Conservation (phyloP, 2,329 filamentous ascomycete genomes). For the Aspergillus pseudoviridinutans region DNA sequence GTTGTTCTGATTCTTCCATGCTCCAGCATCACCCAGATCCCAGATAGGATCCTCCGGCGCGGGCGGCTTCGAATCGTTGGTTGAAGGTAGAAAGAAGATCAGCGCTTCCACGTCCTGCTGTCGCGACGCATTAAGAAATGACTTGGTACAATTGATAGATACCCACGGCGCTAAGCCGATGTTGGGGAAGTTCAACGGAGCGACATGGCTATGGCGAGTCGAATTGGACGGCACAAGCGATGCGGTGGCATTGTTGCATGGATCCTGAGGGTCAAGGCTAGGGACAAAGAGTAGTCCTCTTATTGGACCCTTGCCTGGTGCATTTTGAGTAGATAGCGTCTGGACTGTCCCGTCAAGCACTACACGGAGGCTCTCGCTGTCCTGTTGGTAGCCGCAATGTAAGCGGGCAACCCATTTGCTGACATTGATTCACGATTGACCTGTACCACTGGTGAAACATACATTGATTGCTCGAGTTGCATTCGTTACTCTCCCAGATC, state of each 20-base stretch:
- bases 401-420: not conserved
- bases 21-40: slow-evolving; percentile 64
- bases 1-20: slow-evolving; percentile 67
- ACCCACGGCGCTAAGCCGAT: slow-evolving; percentile 88
- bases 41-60: slow-evolving; percentile 61
- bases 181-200: slow-evolving; percentile 62
- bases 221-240: slow-evolving; percentile 70
- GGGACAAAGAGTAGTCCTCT: slow-evolving; percentile 84
- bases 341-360: slow-evolving; percentile 57
- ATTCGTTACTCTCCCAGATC: slow-evolving; percentile 29
- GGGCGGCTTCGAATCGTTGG: slow-evolving; percentile 58
- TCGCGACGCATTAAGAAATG: slow-evolving; percentile 63
- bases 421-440: not conserved
- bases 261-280: slow-evolving; percentile 54
- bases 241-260: slow-evolving; percentile 61
- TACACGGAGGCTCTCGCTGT: slow-evolving; percentile 32
- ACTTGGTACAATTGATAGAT: slow-evolving; percentile 64
- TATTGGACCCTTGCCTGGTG: slow-evolving; percentile 59
- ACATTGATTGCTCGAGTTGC: slow-evolving; percentile 34
- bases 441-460: slow-evolving; percentile 14
- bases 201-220: slow-evolving; percentile 67
- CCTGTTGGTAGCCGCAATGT: slow-evolving; percentile 13
- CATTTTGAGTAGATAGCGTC: slow-evolving; percentile 68
- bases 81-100: slow-evolving; percentile 52
- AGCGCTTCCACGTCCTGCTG: slow-evolving; percentile 60